These are phyloP conservation scores for Leccinum obscurum DNA, from an alignment of 768 basidiomycete species.

Conservation along the genomic window DNA sequence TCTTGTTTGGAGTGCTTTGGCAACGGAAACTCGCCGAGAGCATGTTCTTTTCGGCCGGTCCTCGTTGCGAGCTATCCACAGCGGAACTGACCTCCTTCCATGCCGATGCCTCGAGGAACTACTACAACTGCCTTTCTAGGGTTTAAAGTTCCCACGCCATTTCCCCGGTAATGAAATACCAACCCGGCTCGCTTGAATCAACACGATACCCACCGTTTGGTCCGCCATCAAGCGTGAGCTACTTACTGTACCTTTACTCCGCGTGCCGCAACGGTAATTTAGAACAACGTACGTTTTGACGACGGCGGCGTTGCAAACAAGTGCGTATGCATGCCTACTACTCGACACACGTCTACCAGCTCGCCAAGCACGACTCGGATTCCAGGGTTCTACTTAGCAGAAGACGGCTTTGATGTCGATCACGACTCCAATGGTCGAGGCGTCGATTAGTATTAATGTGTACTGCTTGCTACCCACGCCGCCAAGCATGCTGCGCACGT, in stretches of 20 bases:
- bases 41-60: constrained; percentile 20
- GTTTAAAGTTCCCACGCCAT: constrained; percentile 19
- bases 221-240: constrained; percentile 5
- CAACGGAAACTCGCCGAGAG: constrained; percentile 11
- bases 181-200: constrained; percentile 5
- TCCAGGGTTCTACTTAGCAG: background rate
- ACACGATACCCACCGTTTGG: constrained; percentile 23
- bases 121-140: constrained; percentile 23
- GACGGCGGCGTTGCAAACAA: constrained; percentile 2
- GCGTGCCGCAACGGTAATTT: constrained; percentile 22
- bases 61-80: constrained; percentile 28
- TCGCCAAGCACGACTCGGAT: constrained; percentile 1
- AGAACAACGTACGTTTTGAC: constrained; percentile 10
- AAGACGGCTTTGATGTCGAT: constrained; percentile 2
- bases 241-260: background rate
- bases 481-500: background rate
- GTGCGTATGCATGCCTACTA: background rate
- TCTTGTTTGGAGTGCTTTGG: constrained; percentile 34
- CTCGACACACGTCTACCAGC: constrained; percentile 4
- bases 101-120: constrained; percentile 32
- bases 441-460: background rate
- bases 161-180: constrained; percentile 26
- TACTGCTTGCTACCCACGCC: background rate
- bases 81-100: constrained; percentile 24
- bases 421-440: background rate